Percentiles rank a stretch among this genome's conserved stretches.
These are phyloP conservation scores for Buddleja alternifolia DNA, from an alignment of 257 asterid species.

Conservation along the genomic window DNA sequence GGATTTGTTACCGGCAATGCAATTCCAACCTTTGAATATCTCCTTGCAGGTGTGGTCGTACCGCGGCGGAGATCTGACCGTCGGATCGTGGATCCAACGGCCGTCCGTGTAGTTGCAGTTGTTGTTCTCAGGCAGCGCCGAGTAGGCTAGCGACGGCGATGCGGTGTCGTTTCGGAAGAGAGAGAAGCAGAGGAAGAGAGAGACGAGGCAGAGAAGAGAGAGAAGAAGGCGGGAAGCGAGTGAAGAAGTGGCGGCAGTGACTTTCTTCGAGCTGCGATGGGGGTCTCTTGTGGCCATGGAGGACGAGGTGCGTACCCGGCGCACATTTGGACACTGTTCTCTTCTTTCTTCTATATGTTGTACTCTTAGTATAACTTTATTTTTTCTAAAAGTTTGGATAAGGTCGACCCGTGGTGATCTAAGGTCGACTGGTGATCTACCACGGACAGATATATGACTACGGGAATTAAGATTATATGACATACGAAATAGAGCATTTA, in stretches of 20 bases:
- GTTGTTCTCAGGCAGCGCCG: conserved; percentile 23
- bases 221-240: conserved; percentile 46
- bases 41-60: conserved; percentile 89
- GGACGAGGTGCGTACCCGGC: conserved; percentile 33
- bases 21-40: conserved; percentile 97
- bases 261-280: conserved; percentile 47
- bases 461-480: too few relatives aligned
- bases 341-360: too few relatives aligned
- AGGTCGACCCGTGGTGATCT: too few relatives aligned
- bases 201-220: conserved; percentile 52
- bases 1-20: conserved; percentile 72
- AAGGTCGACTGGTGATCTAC: too few relatives aligned
- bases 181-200: conserved; percentile 64
- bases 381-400: too few relatives aligned
- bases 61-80: conserved; percentile 59
- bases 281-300: conserved; percentile 62
- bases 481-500: too few relatives aligned
- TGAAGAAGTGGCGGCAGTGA: conserved; percentile 36
- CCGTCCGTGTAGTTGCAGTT: conserved; percentile 74
- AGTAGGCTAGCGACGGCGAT: conserved; percentile 31
- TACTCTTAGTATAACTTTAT: too few relatives aligned
- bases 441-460: too few relatives aligned
- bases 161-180: conserved; percentile 50
- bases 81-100: conserved; percentile 73
- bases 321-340: conserved; percentile 32